A percentile compares a stretch with the other conserved stretches of the same genome.
Conservation (phyloP, 2,329 filamentous ascomycete species). For the Leptographium procerum region DNA sequence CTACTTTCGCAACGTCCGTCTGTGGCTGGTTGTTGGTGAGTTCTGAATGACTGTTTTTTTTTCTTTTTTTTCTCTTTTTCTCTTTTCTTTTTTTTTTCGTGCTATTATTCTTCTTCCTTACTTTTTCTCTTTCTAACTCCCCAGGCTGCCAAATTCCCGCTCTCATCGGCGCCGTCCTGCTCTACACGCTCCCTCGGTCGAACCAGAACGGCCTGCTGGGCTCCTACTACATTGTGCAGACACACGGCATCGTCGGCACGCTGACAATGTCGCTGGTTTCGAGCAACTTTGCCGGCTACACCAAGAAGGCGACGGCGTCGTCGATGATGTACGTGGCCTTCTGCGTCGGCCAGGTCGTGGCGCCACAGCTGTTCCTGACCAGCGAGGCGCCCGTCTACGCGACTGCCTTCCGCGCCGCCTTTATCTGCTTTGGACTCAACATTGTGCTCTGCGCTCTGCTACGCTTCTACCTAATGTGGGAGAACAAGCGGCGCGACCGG, state of each 20-base stretch:
- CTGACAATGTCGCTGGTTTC: constrained; percentile 37
- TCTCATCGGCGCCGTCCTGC: constrained; percentile 11
- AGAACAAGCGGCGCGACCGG: constrained; percentile 42
- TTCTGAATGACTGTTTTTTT: neutral
- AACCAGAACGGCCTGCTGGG: constrained; percentile 10
- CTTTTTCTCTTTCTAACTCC: neutral
- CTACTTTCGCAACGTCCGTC: constrained; percentile 27
- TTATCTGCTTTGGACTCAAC: constrained; percentile 24
- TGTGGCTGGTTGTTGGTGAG: constrained; percentile 12
- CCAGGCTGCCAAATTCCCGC: constrained; percentile 11
- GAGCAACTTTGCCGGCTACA: constrained; percentile 34
- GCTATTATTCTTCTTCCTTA: neutral
- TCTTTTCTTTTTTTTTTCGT: neutral
- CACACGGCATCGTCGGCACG: constrained; percentile 27
- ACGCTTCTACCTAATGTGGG: constrained; percentile 34
- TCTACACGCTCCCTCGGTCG: constrained; percentile 9
- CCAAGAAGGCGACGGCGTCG: constrained; percentile 45
- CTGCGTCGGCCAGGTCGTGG: constrained; percentile 40
- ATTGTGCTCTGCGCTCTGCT: constrained; percentile 35
- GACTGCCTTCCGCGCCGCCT: constrained; percentile 48
- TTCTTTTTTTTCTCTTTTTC: neutral
- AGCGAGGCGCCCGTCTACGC: constrained; percentile 47
- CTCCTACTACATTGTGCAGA: constrained; percentile 15
- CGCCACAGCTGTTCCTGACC: constrained; percentile 47
- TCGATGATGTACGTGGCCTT: constrained; percentile 40